These are phyloP conservation scores for Solanum clarkiae DNA, from an alignment of 257 asterid genomes.

Conservation along the genomic window DNA sequence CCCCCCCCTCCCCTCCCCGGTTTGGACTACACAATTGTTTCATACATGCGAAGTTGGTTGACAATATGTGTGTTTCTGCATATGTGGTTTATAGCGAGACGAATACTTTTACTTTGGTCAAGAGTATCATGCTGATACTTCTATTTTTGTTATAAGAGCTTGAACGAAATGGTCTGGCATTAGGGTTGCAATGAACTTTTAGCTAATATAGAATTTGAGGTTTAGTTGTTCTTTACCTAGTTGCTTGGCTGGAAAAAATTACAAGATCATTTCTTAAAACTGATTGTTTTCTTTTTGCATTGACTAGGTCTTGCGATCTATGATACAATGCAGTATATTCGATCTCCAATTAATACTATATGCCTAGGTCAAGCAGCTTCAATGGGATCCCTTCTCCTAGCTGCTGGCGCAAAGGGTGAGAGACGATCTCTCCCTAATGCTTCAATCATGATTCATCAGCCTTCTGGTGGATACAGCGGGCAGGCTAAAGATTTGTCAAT, in stretches of 20 bases:
- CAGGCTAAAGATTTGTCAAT: conserved; percentile 87
- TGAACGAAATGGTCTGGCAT: background rate
- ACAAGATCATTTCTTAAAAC: background rate
- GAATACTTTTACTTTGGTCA: background rate
- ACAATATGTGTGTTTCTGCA: background rate
- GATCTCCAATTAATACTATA: conserved; percentile 78
- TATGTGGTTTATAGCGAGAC: background rate
- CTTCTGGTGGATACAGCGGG: conserved; percentile 89
- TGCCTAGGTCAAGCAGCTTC: conserved; percentile 99
- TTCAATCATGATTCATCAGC: conserved; percentile 87
- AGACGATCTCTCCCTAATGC: conserved; percentile 88
- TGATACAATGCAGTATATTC: conserved; percentile 90
- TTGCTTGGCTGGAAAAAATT: background rate
- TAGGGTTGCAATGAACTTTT: background rate
- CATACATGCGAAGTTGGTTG: background rate
- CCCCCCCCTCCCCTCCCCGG: no score
- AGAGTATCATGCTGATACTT: background rate
- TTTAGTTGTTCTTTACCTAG: background rate
- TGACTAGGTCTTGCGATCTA: conserved; percentile 83
- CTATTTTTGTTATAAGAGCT: background rate
- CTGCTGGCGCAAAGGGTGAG: conserved; percentile 94
- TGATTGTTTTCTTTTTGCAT: background rate
- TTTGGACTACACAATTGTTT: background rate
- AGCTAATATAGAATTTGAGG: background rate
- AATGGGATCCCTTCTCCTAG: conserved; percentile 91